Conservation (phyloP, 495 filamentous ascomycete genomes). For the Collariella sp. region DNA sequence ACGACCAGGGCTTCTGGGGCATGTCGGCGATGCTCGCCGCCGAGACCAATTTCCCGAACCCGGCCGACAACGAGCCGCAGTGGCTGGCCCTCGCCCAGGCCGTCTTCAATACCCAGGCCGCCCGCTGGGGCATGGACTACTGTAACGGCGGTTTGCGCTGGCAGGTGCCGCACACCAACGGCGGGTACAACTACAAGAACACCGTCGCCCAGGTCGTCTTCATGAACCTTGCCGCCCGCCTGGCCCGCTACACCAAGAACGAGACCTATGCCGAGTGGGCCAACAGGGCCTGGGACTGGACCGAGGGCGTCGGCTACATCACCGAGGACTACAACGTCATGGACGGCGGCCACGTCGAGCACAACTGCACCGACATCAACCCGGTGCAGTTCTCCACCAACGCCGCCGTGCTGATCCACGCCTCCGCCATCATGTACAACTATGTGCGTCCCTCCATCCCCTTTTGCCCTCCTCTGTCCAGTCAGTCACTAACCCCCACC, state of each 20-base stretch:
- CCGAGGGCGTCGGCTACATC: constrained; percentile 41
- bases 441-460: constrained; percentile 33
- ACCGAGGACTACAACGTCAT: constrained; percentile 45
- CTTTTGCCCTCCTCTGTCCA: not conserved
- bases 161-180: constrained; percentile 72
- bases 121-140: constrained; percentile 51
- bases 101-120: constrained; percentile 66
- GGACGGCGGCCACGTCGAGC: constrained; percentile 46
- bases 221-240: constrained; percentile 61
- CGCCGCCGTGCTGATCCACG: constrained; percentile 56
- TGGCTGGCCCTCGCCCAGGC: constrained; percentile 79
- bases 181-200: constrained; percentile 73
- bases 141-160: constrained; percentile 75
- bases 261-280: constrained; percentile 64
- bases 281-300: constrained; percentile 61
- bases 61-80: constrained; percentile 48
- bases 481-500: constrained; percentile 1
- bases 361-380: constrained; percentile 43
- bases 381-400: constrained; percentile 63
- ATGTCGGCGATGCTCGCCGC: constrained; percentile 61
- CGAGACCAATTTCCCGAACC: constrained; percentile 55
- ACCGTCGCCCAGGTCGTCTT: constrained; percentile 59
- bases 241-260: constrained; percentile 65
- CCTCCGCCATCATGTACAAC: constrained; percentile 62
- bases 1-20: constrained; percentile 63